These are phyloP conservation scores for Rutstroemia sp. DNA, from an alignment of 2,329 filamentous ascomycete genomes.

Conservation along the genomic window DNA sequence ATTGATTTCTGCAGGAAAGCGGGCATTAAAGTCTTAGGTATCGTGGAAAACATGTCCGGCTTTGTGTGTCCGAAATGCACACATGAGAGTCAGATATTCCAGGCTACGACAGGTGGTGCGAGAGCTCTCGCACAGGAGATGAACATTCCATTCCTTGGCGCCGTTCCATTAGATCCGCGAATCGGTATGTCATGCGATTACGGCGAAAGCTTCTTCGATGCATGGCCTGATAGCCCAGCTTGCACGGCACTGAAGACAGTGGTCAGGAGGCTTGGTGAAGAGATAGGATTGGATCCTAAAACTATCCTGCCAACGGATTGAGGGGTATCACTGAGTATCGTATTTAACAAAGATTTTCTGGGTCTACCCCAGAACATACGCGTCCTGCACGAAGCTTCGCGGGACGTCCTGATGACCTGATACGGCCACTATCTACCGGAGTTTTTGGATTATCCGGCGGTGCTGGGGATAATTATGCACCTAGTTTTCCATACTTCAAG, in stretches of 20 bases:
- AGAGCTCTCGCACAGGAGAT: constrained; percentile 75
- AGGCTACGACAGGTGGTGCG: constrained; percentile 84
- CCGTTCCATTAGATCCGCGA: constrained; percentile 84
- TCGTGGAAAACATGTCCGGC: constrained; percentile 97
- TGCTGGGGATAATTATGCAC: too few species aligned
- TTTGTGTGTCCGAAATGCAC: constrained; percentile 94
- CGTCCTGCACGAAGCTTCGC: too few species aligned
- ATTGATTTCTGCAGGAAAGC: constrained; percentile 97
- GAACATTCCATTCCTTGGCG: constrained; percentile 79
- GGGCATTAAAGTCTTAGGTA: constrained; percentile 75
- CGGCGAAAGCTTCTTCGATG: constrained; percentile 94
- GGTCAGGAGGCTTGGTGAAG: constrained; percentile 61
- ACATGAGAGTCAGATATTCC: constrained; percentile 77
- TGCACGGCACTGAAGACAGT: constrained; percentile 75
- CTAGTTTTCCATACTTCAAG: too few species aligned
- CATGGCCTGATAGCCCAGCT: constrained; percentile 87
- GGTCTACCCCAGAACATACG: not conserved
- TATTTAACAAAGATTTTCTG: not conserved
- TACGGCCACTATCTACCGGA: too few species aligned
- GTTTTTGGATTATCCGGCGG: too few species aligned
- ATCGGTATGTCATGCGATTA: constrained; percentile 97
- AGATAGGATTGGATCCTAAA: constrained; percentile 43
- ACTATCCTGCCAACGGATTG: constrained; percentile 6
- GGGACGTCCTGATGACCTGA: too few species aligned
- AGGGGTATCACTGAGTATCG: not conserved